Conservation (phyloP, 2,329 filamentous ascomycete genomes). For the Claviceps sorghi region DNA sequence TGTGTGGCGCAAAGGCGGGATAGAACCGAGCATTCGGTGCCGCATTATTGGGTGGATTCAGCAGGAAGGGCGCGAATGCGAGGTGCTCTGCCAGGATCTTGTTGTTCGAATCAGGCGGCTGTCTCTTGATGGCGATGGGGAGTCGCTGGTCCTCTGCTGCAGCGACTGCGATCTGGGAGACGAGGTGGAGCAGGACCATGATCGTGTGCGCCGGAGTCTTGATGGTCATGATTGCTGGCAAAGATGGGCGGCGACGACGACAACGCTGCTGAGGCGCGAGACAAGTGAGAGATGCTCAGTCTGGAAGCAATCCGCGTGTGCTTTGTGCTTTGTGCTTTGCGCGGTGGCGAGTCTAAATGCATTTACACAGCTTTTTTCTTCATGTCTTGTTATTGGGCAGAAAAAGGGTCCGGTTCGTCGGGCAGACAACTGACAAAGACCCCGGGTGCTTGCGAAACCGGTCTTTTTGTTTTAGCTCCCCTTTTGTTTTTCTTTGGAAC, state of each 20-base stretch:
- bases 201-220: neutral
- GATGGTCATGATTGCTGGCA: neutral
- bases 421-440: too few relatives aligned
- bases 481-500: too few relatives aligned
- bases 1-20: conserved; percentile 38
- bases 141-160: conserved; percentile 17
- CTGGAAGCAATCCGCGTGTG: neutral
- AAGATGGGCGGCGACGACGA: neutral
- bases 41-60: conserved; percentile 12
- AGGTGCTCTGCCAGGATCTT: conserved; percentile 61
- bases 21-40: conserved; percentile 17
- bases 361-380: too few relatives aligned
- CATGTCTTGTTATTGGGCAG: too few relatives aligned
- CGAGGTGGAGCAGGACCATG: conserved; percentile 4
- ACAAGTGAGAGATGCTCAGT: neutral
- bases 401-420: too few relatives aligned
- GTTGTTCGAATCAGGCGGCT: conserved; percentile 53
- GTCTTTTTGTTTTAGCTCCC: too few relatives aligned
- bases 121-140: conserved; percentile 56
- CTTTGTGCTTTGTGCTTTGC: too few relatives aligned
- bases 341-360: too few relatives aligned
- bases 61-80: conserved; percentile 25
- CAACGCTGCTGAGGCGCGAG: too few relatives aligned
- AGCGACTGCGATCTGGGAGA: conserved; percentile 18
- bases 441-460: too few relatives aligned